Conservation (phyloP, 352 stramenopile genomes). For the Phytopythium delawarense region DNA sequence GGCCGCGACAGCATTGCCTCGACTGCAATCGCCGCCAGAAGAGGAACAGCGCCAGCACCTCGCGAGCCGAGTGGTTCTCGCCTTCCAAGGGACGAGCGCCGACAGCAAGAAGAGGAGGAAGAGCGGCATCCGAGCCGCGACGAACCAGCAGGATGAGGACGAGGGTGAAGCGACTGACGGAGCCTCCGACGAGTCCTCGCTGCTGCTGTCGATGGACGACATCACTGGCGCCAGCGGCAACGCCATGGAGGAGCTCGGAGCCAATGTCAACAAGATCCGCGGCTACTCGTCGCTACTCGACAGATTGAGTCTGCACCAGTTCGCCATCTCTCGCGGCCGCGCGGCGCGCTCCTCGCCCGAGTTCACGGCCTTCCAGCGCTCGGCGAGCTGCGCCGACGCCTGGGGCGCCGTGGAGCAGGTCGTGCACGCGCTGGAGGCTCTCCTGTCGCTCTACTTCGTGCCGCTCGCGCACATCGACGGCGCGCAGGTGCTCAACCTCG, state of each 20-base stretch:
- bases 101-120: not conserved
- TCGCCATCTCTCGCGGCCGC: slow-evolving; percentile 85
- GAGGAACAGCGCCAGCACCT: slow-evolving; percentile 12
- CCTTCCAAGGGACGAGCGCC: slow-evolving; percentile 1
- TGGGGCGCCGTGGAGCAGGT: slow-evolving; percentile 81
- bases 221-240: slow-evolving; percentile 21
- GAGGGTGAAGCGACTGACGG: slow-evolving; percentile 16
- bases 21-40: not conserved
- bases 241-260: slow-evolving; percentile 62
- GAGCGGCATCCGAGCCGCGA: slow-evolving; percentile 16
- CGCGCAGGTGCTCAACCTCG: slow-evolving; percentile 66
- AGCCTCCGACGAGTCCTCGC: slow-evolving; percentile 11
- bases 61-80: slow-evolving; percentile 6
- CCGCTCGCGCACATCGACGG: slow-evolving; percentile 85
- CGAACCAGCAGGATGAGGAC: slow-evolving; percentile 27
- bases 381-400: slow-evolving; percentile 48
- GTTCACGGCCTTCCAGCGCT: slow-evolving; percentile 82
- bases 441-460: slow-evolving; percentile 82
- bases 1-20: slow-evolving; percentile 3
- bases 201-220: slow-evolving; percentile 17
- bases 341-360: slow-evolving; percentile 81
- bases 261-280: slow-evolving; percentile 76
- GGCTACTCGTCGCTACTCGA: slow-evolving; percentile 80
- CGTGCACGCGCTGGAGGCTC: slow-evolving; percentile 60
- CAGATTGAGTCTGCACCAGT: slow-evolving; percentile 82